Conservation (phyloP, 495 filamentous ascomycete species). For the Neurospora terricola region DNA sequence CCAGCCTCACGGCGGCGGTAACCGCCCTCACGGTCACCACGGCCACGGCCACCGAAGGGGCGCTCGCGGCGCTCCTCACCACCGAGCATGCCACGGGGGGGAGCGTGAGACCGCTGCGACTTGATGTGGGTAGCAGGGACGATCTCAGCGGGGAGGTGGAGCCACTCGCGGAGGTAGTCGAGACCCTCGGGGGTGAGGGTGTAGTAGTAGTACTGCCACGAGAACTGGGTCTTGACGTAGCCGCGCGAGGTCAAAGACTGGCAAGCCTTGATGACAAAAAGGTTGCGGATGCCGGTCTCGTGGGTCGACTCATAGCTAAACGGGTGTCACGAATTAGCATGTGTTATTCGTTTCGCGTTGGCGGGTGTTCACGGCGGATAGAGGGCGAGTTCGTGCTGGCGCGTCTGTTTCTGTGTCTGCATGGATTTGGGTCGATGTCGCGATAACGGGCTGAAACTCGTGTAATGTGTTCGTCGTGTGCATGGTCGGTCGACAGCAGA, state of each 20-base stretch:
- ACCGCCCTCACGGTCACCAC: conserved; percentile 80
- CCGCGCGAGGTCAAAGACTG: conserved; percentile 96
- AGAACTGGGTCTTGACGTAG: conserved; percentile 99
- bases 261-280: conserved; percentile 94
- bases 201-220: conserved; percentile 99
- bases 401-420: neutral
- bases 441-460: conserved; percentile 39
- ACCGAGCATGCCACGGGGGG: conserved; percentile 96
- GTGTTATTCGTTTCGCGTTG: neutral
- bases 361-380: neutral
- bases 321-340: conserved; percentile 16
- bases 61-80: conserved; percentile 77
- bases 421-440: conserved; percentile 57
- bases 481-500: neutral
- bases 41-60: conserved; percentile 50
- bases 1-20: conserved; percentile 75
- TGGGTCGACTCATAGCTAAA: conserved; percentile 28
- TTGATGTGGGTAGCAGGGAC: conserved; percentile 99
- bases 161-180: conserved; percentile 99
- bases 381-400: neutral
- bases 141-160: conserved; percentile 98
- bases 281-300: conserved; percentile 72
- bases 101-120: conserved; percentile 97
- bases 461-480: neutral
- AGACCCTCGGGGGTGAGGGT: conserved; percentile 98